Evolutionary conservation across 2,329 filamentous ascomycete species (phyloP), one percentile per base, ranked within the genome.

Genomic region (Setomelanomma holmii): DNA sequence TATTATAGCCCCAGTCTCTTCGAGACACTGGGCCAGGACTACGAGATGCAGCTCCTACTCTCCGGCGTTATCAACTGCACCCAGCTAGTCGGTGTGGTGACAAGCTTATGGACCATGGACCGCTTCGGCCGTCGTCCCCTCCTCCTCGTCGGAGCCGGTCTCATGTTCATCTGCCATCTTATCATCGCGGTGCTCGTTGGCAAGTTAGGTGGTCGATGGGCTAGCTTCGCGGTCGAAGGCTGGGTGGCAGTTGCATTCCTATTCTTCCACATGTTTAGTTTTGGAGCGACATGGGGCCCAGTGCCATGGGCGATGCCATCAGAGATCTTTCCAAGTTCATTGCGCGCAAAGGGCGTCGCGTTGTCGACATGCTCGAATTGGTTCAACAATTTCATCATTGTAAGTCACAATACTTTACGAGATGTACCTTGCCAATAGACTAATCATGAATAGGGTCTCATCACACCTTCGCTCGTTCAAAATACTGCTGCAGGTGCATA

Each of bases 321-420:
- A 23, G 84, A 91, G 55, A 85, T 90, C n/a, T 89, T 89, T 38
- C 84, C 85, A 0, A 82, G 80, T 1, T 80, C 79, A 0, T 73
- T 84, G 0, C 78, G 86, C 5, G 85, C 86, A 2, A 89, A 89
- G 67, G 88, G 87, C 27, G 85, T 46, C 0, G 86, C 86, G 1
- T 75, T 88, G 2, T 85, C 84, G 0, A 88, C 86, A 0, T 84
- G 81, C 52, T 81, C 81, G 5, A 87, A 86, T 72, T 90, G 88
- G 76, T 71, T 87, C 2, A 84, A 82, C 66, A 87, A 88, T 67
- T 87, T 88, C 56, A 81, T 86, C 44, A 84, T 87, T 21, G 68
- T 70, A 60, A 57, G 64, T 57, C 12, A 3, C 11, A 4, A 12
- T 6, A 14, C n/a, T 45, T 27, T 17, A n/a, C 10, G n/a, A 30